Conservation (phyloP, 108 stramenopile species). For the Cyclotella sp. region DNA sequence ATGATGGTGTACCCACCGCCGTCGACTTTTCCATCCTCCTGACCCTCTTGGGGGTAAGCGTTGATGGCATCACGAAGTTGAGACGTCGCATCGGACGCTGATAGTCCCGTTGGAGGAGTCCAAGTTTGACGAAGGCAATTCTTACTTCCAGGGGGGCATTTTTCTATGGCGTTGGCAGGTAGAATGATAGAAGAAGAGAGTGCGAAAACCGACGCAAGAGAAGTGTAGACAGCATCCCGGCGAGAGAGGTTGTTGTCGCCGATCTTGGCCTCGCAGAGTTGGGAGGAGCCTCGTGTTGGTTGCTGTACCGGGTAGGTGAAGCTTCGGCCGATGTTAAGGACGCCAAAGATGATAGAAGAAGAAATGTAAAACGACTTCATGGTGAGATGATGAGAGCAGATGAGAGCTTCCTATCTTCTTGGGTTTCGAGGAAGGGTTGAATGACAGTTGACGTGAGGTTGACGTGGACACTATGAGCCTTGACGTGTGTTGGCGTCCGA, state of each 20-base stretch:
- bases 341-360: background rate
- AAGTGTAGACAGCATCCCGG: constrained; percentile 24
- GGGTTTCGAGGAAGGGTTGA: too few relatives aligned
- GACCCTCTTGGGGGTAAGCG: constrained; percentile 74
- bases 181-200: constrained; percentile 10
- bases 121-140: constrained; percentile 84
- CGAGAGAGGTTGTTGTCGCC: constrained; percentile 19
- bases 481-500: too few relatives aligned
- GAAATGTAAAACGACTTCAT: background rate
- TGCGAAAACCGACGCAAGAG: constrained; percentile 31
- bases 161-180: constrained; percentile 66
- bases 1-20: constrained; percentile 77
- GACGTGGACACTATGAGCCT: too few relatives aligned
- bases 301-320: constrained; percentile 8
- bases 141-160: constrained; percentile 66
- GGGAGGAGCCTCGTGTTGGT: background rate
- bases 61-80: constrained; percentile 57
- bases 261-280: background rate
- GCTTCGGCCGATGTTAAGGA: constrained; percentile 9
- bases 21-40: constrained; percentile 67
- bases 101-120: constrained; percentile 68
- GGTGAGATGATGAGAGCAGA: background rate
- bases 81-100: constrained; percentile 52
- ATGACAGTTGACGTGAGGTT: too few relatives aligned
- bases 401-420: too few relatives aligned